Evolutionary conservation across 352 stramenopile species (phyloP).

Genomic region (Plasmopara halstedii): DNA sequence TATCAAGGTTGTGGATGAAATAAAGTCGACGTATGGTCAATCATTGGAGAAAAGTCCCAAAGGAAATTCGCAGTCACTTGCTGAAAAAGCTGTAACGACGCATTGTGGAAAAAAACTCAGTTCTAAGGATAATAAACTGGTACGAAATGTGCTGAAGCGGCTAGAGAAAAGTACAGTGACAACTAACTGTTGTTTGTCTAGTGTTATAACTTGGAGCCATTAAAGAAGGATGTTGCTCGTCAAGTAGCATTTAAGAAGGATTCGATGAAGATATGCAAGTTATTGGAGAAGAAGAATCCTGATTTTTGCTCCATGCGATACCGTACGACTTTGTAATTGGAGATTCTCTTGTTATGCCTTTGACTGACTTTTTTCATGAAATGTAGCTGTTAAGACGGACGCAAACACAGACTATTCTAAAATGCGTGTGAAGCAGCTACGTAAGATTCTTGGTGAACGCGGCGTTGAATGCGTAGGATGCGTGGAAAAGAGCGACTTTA

Average conservation of each 20-base stretch:
- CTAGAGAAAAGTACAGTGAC: background rate
- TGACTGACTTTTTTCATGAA: background rate
- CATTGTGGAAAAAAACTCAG: constrained; percentile 79
- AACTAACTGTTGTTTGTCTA: constrained; percentile 13
- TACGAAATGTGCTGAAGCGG: constrained; percentile 12
- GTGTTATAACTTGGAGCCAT: constrained; percentile 92
- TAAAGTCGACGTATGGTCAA: constrained; percentile 67
- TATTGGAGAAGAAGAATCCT: constrained; percentile 90
- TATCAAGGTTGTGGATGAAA: constrained; percentile 85
- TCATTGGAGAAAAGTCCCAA: constrained; percentile 68
- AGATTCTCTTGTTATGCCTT: background rate
- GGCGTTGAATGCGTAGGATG: constrained; percentile 90
- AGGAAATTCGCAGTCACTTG: constrained; percentile 66
- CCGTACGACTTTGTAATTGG: constrained; percentile 51
- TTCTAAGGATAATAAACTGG: constrained; percentile 89
- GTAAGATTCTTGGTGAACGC: constrained; percentile 89
- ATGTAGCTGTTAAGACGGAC: constrained; percentile 88
- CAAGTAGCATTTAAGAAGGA: constrained; percentile 91
- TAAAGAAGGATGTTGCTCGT: constrained; percentile 92
- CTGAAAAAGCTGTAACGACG: constrained; percentile 79
- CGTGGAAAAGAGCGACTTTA: constrained; percentile 93
- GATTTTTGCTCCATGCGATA: constrained; percentile 93
- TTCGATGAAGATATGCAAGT: constrained; percentile 90
- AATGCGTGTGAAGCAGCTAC: constrained; percentile 93
- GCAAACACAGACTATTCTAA: constrained; percentile 93